Conservation (phyloP, 2,329 filamentous ascomycete species). For the Botrytis fabae region DNA sequence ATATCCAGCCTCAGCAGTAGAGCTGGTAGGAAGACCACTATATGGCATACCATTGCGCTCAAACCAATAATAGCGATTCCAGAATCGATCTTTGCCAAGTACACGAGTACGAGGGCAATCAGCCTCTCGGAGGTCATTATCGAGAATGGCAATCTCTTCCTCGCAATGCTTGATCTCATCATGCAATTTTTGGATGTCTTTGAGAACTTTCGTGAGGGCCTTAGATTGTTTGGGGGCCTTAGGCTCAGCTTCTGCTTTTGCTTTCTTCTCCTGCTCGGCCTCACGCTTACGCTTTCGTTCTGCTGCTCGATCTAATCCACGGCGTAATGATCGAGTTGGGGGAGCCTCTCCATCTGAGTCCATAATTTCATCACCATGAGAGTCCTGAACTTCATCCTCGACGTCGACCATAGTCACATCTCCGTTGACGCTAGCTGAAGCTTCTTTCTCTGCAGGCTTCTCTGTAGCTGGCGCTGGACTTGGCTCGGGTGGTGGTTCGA, state of each 20-base stretch:
- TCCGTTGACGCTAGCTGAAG: slow-evolving; percentile 43
- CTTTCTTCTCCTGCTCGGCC: slow-evolving; percentile 65
- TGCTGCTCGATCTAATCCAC: slow-evolving; percentile 66
- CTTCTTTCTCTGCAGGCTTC: slow-evolving; percentile 10
- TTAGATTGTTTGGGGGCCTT: slow-evolving; percentile 76
- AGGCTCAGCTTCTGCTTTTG: slow-evolving; percentile 57
- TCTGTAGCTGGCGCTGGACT: slow-evolving; percentile 47
- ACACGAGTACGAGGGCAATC: slow-evolving; percentile 89
- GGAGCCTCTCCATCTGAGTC: slow-evolving; percentile 70
- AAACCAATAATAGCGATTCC: slow-evolving; percentile 99
- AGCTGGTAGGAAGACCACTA: slow-evolving; percentile 81
- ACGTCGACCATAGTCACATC: slow-evolving; percentile 63
- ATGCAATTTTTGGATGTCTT: slow-evolving; percentile 87
- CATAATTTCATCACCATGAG: slow-evolving; percentile 57
- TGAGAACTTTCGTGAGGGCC: slow-evolving; percentile 82
- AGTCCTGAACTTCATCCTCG: slow-evolving; percentile 62
- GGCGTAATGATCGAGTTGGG: slow-evolving; percentile 57
- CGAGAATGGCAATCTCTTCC: slow-evolving; percentile 78
- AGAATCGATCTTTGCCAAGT: slow-evolving; percentile 92
- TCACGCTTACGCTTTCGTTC: slow-evolving; percentile 78
- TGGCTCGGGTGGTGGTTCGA: slow-evolving; percentile 67
- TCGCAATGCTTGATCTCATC: slow-evolving; percentile 78
- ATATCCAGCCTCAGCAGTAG: slow-evolving; percentile 82
- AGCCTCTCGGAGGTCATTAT: slow-evolving; percentile 90
- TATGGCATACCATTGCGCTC: slow-evolving; percentile 98